Percentiles rank a stretch among this genome's conserved stretches.
Evolutionary conservation across 208 protist species (phyloP).

Genomic region (Wallacemonas collosoma): DNA sequence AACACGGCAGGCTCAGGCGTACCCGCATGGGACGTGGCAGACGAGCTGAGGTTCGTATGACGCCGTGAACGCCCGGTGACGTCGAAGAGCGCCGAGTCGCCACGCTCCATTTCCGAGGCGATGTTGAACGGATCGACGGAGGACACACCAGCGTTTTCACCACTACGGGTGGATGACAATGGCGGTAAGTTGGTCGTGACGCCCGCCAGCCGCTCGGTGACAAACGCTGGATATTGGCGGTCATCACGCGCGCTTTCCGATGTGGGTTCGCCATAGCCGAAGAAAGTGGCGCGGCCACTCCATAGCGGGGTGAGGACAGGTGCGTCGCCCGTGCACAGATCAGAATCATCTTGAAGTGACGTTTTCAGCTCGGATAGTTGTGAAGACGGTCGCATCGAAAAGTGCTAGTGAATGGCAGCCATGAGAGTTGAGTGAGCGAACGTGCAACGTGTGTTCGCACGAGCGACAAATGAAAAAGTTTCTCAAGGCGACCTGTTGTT

Average conservation of each 20-base stretch:
- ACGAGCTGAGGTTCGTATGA: neutral
- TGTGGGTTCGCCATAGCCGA: neutral
- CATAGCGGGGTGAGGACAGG: neutral
- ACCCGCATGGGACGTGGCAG: neutral
- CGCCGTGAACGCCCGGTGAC: neutral
- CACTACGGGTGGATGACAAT: too few relatives aligned
- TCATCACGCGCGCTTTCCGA: too few relatives aligned
- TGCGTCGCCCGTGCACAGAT: neutral
- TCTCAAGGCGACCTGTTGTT: neutral
- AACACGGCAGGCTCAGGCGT: neutral
- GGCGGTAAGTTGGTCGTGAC: too few relatives aligned
- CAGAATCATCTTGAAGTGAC: neutral
- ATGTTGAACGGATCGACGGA: neutral
- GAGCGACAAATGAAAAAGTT: neutral
- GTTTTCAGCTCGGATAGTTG: neutral
- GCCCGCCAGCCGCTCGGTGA: too few relatives aligned
- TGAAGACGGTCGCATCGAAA: constrained; percentile 6
- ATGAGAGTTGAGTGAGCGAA: neutral
- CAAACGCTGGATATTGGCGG: too few relatives aligned
- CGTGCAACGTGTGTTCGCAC: neutral
- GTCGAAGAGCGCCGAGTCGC: constrained; percentile 5
- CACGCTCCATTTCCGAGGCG: neutral
- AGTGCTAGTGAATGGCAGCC: neutral
- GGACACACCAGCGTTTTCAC: neutral
- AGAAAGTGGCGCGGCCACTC: neutral